Evolutionary conservation across 202 grass and related monocot genomes (phyloP), one percentile per base, ranked within the genome.

Genomic region (Saccharum hybrid): DNA sequence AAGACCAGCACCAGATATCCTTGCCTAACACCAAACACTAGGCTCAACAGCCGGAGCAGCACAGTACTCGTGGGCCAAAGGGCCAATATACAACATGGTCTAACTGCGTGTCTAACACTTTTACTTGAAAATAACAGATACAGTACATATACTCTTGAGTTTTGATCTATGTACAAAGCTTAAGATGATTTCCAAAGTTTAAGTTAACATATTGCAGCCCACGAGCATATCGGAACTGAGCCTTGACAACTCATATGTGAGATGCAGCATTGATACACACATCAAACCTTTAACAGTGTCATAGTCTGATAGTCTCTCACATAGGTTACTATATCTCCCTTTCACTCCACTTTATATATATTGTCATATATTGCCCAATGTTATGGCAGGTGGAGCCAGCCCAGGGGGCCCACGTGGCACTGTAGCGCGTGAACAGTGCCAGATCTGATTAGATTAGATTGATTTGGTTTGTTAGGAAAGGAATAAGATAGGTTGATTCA

Each of bases 71-170:
- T 23, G 9, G 56, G 56, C 56, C n/a, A 22, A 59, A 59, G 56
- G 56, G 8, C n/a, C 56, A 8, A 7, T 23, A 60, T 60, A 60
- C 21, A 60, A 60, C 21, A 60, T 23, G 56, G 21, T 60, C n/a
- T 23, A 60, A 60, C 56, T 60, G 56, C n/a, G 2, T 60, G 7
- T 59, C 56, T 60, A 60, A 60, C n/a, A 23, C n/a, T 60, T 57
- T 57, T 38, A 19, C 49, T 22, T 38, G 26, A 54, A 72, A 74
- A 36, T 19, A 74, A 37, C 5, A 59, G 18, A 57, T 34, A 75
- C 16, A 75, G 31, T 57, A 57, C 34, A 57, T 56, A 21, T 37
- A 74, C 72, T 38, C 49, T 52, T 74, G 15, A 74, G 71, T 74
- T 34, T 56, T 74, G 72, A 56, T 38, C 30, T 74, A 56, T 74